Conservation (phyloP, 768 basidiomycete genomes). For the Tephrocybe rancida region DNA sequence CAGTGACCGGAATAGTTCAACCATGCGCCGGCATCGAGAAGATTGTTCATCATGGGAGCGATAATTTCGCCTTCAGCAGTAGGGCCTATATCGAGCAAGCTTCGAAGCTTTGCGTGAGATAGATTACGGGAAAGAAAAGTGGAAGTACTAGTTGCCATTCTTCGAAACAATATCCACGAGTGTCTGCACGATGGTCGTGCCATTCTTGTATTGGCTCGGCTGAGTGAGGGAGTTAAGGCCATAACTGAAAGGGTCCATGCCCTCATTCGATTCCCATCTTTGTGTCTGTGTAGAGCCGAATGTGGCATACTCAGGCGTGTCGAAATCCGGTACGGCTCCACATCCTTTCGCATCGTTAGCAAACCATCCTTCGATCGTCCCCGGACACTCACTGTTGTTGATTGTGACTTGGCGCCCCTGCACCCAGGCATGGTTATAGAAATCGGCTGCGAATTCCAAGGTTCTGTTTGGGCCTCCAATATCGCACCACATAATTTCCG, state of each 20-base stretch:
- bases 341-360: constrained; percentile 39
- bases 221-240: constrained; percentile 47
- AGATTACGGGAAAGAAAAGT: background rate
- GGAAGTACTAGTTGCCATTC: constrained; percentile 59
- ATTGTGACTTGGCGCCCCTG: constrained; percentile 49
- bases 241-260: constrained; percentile 57
- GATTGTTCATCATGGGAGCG: constrained; percentile 44
- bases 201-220: constrained; percentile 48
- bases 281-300: constrained; percentile 48
- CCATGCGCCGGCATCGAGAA: constrained; percentile 56
- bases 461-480: constrained; percentile 54
- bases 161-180: constrained; percentile 62
- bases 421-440: constrained; percentile 41
- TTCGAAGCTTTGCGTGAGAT: constrained; percentile 22
- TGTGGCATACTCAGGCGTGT: constrained; percentile 55
- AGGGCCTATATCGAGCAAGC: constrained; percentile 56
- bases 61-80: constrained; percentile 58
- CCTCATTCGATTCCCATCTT: constrained; percentile 62
- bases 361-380: too few species aligned
- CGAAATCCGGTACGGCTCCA: constrained; percentile 51
- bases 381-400: constrained; percentile 29
- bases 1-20: constrained; percentile 50
- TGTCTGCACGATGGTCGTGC: constrained; percentile 48
- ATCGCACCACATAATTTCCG: constrained; percentile 67
- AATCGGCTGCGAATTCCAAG: constrained; percentile 45